Evolutionary conservation across 768 basidiomycete genomes (phyloP).

Genomic region (Pholiota microspora): DNA sequence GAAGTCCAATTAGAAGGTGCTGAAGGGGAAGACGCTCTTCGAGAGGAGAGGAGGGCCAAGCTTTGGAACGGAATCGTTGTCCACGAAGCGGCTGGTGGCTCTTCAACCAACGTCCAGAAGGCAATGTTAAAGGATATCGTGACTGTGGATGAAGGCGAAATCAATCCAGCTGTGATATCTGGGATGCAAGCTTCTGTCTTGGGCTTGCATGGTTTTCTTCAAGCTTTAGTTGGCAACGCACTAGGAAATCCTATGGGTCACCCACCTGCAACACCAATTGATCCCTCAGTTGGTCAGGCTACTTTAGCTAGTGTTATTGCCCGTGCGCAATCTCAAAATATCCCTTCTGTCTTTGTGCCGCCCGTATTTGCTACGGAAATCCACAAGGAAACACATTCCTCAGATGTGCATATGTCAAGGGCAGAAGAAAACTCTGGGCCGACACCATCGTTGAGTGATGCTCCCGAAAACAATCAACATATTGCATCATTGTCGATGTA

Average conservation of each 20-base stretch:
- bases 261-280: constrained; percentile 28
- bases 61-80: constrained; percentile 64
- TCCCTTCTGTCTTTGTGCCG: constrained; percentile 21
- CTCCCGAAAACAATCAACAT: constrained; percentile 15
- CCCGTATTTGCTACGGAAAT: constrained; percentile 13
- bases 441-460: constrained; percentile 16
- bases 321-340: constrained; percentile 57
- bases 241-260: constrained; percentile 41
- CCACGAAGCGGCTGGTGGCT: constrained; percentile 31
- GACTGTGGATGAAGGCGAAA: constrained; percentile 60
- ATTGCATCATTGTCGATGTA: constrained; percentile 57
- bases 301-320: constrained; percentile 73
- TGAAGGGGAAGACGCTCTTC: constrained; percentile 41
- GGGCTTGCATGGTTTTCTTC: constrained; percentile 53
- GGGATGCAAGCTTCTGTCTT: constrained; percentile 53
- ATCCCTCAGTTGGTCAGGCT: constrained; percentile 57
- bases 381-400: constrained; percentile 13
- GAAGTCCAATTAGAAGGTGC: constrained; percentile 54
- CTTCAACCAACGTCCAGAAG: constrained; percentile 18
- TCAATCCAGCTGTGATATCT: constrained; percentile 44
- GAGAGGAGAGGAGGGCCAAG: constrained; percentile 60
- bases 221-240: constrained; percentile 54
- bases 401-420: constrained; percentile 10
- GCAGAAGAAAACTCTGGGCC: constrained; percentile 14
- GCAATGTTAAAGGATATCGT: constrained; percentile 24